A percentile compares a stretch with the other conserved stretches of the same genome.
These are phyloP conservation scores for Rhizomucor pusillus DNA, from an alignment of 371 early-diverging fungal genomes.

Conservation along the genomic window DNA sequence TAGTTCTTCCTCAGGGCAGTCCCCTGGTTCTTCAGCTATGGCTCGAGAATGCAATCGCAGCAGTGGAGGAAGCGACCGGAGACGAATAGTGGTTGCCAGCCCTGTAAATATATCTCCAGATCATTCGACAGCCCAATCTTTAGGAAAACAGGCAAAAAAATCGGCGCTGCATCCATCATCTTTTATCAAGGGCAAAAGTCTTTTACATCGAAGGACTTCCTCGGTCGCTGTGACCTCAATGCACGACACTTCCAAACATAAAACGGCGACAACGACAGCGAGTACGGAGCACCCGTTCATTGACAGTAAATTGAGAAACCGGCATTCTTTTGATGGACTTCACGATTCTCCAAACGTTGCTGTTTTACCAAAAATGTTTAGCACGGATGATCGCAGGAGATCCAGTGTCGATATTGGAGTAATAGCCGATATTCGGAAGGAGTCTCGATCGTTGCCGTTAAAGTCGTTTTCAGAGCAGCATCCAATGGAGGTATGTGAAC, in stretches of 20 bases:
- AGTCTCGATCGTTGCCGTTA: too few species aligned
- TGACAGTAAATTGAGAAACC: too few species aligned
- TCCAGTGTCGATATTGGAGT: too few species aligned
- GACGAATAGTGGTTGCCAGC: neutral
- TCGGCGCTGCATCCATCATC: constrained; percentile 2
- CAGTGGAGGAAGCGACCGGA: constrained; percentile 2
- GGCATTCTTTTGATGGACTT: constrained; percentile 18
- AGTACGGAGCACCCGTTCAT: neutral
- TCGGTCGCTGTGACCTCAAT: too few species aligned
- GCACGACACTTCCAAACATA: neutral
- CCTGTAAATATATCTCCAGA: neutral
- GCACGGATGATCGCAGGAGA: too few species aligned
- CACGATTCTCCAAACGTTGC: neutral
- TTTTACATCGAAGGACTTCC: too few species aligned
- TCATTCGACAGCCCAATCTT: neutral
- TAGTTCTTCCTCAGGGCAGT: neutral
- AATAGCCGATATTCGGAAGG: too few species aligned
- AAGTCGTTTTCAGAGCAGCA: too few species aligned
- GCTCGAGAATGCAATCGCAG: constrained; percentile 9
- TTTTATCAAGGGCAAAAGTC: too few species aligned
- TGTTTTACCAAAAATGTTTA: neutral
- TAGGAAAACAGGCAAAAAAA: neutral
- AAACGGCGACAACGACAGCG: constrained; percentile 2
- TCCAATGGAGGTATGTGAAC: neutral
- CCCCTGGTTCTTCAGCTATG: constrained; percentile 8